Conservation (phyloP, 1,284 basidiomycete species). For the Xanthoconium separans region DNA sequence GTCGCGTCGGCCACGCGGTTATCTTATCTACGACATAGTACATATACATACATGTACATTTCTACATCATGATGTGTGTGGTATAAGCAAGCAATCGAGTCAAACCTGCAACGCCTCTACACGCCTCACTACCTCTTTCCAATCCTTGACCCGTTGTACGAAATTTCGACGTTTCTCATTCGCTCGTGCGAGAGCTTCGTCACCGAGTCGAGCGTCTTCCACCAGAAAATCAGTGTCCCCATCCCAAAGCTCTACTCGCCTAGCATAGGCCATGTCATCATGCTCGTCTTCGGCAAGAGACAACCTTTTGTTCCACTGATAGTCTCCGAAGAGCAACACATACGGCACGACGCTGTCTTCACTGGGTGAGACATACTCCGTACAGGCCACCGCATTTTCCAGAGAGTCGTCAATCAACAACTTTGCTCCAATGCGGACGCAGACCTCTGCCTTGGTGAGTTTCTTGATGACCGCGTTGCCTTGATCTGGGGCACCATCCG, state of each 20-base stretch:
- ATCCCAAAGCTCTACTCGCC: slow-evolving; percentile 46
- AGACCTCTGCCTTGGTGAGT: slow-evolving; percentile 71
- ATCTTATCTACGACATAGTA: slow-evolving; percentile 3
- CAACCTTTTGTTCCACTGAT: slow-evolving; percentile 68
- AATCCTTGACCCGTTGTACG: slow-evolving; percentile 51
- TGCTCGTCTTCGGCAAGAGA: slow-evolving; percentile 42
- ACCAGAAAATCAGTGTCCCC: slow-evolving; percentile 57
- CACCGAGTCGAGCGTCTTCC: slow-evolving; percentile 38
- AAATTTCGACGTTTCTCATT: slow-evolving; percentile 38
- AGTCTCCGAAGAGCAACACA: slow-evolving; percentile 76
- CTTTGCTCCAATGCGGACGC: slow-evolving; percentile 58
- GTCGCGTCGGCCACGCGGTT: slow-evolving; percentile 19
- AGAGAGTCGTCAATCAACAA: slow-evolving; percentile 78
- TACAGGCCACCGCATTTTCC: slow-evolving; percentile 71
- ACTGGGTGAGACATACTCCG: slow-evolving; percentile 27
- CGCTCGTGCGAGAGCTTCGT: slow-evolving; percentile 17
- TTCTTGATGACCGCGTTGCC: slow-evolving; percentile 51
- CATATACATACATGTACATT: no score
- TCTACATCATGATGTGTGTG: not conserved
- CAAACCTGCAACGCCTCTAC: slow-evolving; percentile 7
- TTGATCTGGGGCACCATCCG: slow-evolving; percentile 28
- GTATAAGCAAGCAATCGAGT: not conserved
- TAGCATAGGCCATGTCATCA: slow-evolving; percentile 60
- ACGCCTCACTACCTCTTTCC: slow-evolving; percentile 51
- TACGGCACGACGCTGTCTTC: slow-evolving; percentile 36